Conservation (phyloP, 352 stramenopile genomes). For the Pythium folliculosum region DNA sequence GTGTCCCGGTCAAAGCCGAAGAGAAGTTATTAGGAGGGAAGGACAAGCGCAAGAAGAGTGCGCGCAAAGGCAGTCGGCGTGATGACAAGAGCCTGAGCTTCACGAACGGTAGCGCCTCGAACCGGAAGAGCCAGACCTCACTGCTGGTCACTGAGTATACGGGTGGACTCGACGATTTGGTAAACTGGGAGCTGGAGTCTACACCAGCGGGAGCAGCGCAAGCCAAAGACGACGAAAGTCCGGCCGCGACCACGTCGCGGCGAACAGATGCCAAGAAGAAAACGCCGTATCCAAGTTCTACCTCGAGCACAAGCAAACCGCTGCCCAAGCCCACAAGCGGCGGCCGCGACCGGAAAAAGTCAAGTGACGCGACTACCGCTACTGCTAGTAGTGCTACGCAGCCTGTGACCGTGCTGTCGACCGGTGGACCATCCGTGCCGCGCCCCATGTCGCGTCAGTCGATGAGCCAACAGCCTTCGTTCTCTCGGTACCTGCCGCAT, state of each 20-base stretch:
- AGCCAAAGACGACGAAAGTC: conserved; percentile 17
- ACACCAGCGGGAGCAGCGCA: background rate
- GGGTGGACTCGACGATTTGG: conserved; percentile 16
- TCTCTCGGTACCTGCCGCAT: conserved; percentile 26
- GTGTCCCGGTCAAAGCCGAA: conserved; percentile 26
- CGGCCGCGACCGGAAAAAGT: conserved; percentile 21
- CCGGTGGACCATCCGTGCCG: background rate
- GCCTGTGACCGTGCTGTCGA: background rate
- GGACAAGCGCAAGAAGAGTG: conserved; percentile 28
- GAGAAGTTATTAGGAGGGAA: conserved; percentile 18
- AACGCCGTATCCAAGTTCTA: background rate
- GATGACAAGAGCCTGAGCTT: conserved; percentile 15
- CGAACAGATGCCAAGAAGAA: conserved; percentile 21
- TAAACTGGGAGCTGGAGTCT: conserved; percentile 8
- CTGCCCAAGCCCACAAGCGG: conserved; percentile 19
- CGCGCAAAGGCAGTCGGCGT: conserved; percentile 21
- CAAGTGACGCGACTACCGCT: background rate
- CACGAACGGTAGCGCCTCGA: conserved; percentile 10
- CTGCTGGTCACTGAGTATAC: conserved; percentile 11
- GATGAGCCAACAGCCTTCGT: conserved; percentile 24
- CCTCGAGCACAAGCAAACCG: background rate
- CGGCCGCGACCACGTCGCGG: conserved; percentile 1
- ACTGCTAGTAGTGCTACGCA: background rate
- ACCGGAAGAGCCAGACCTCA: conserved; percentile 20
- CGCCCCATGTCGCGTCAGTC: conserved; percentile 25